phyloP scores from a whole-genome alignment of 495 filamentous ascomycete genomes.

The Copromyces sp. region DNA sequence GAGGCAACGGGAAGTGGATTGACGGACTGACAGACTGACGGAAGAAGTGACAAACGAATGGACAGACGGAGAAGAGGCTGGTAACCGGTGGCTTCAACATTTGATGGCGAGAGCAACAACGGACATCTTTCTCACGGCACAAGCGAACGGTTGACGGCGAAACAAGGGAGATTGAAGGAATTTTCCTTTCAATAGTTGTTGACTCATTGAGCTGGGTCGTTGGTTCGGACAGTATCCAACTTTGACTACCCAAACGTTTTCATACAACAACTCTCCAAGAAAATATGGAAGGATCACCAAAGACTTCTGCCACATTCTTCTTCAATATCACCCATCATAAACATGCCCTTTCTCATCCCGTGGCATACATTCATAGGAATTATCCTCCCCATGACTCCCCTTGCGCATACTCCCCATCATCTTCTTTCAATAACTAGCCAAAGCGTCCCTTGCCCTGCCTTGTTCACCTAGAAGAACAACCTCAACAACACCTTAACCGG shows the following conservation, averaged over 20 bases:
- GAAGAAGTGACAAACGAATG: not conserved
- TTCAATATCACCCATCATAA: not conserved
- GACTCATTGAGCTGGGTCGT: not conserved
- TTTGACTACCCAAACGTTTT: not conserved
- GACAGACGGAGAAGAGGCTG: not conserved
- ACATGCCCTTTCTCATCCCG: not conserved
- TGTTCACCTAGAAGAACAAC: not conserved
- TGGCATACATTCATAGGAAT: not conserved
- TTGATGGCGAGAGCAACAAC: not conserved
- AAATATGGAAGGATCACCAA: not conserved
- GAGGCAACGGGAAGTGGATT: not conserved
- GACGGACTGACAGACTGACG: not conserved
- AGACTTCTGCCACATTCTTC: not conserved
- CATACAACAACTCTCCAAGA: not conserved
- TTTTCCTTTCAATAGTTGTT: not conserved
- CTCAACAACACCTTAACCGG: slow-evolving; percentile 20
- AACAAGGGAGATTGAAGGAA: not conserved
- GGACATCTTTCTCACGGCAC: not conserved
- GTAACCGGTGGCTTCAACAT: not conserved
- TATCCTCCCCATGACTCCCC: not conserved
- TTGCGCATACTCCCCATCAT: not conserved
- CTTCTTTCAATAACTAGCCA: not conserved
- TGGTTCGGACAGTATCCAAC: not conserved
- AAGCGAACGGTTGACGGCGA: not conserved
- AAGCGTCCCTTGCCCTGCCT: not conserved